phyloP scores from a whole-genome alignment of 441 rosid species.

The Mallotus repandus region DNA sequence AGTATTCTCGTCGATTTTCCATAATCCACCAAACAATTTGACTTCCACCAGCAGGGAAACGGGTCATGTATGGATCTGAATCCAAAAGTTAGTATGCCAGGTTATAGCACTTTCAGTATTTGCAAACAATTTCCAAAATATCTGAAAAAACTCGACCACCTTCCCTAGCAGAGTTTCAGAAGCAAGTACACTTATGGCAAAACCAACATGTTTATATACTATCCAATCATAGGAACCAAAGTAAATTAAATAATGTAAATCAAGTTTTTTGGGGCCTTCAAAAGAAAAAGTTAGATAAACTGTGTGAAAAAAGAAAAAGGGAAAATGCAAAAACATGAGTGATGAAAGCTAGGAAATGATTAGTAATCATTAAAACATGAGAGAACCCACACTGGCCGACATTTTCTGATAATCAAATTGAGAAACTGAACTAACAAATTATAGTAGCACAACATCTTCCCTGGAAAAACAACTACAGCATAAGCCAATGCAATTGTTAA shows the following conservation, averaged over 20 bases:
- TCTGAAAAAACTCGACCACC: neutral
- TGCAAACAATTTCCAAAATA: constrained; percentile 3
- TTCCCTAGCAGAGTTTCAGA: constrained; percentile 4
- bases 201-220: neutral
- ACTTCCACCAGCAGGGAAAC: constrained; percentile 90
- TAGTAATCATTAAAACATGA: neutral
- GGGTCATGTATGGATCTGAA: constrained; percentile 85
- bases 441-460: neutral
- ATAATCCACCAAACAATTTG: constrained; percentile 98
- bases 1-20: constrained; percentile 95
- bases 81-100: constrained; percentile 13
- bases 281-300: neutral
- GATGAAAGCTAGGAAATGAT: neutral
- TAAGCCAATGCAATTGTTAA: too few species aligned
- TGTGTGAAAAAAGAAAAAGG: neutral
- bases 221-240: neutral
- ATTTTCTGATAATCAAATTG: neutral
- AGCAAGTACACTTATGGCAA: neutral
- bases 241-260: neutral
- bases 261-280: neutral
- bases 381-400: neutral
- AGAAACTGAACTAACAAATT: neutral
- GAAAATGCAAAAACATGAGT: neutral
- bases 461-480: neutral
- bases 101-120: constrained; percentile 9